Evolutionary conservation across 257 asterid species (phyloP), one percentile per base, ranked within the genome.

Genomic region (Oldenlandia corymbosa): DNA sequence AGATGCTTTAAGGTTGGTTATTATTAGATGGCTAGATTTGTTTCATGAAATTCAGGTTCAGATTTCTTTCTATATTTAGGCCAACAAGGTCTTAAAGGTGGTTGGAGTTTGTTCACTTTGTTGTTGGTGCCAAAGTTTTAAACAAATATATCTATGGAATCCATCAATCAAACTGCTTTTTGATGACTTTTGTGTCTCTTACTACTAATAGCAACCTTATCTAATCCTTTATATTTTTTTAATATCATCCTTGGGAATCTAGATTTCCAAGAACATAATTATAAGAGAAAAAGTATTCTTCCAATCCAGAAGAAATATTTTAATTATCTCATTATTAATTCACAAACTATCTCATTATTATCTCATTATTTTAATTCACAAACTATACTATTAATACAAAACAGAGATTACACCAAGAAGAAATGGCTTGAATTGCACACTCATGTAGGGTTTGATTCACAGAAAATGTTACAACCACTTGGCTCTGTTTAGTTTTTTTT

Each of bases 11-110:
- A 62, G 55, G 28, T 3, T n/a, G n/a, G n/a, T n/a, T n/a, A n/a
- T n/a, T n/a, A n/a, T n/a, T n/a, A n/a, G n/a, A n/a, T n/a, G n/a
- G n/a, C n/a, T n/a, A n/a, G n/a, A n/a, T n/a, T 24, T 39, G 5
- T 10, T 2, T 7, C 6, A 48, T 8, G 3, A 2, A 36, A 45
- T 34, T 27, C 17, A 6, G 61, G 26, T 39, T 41, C 7, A 50
- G 32, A 18, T 47, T 55, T 42, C 24, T 55, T 66, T 58, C 72
- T 49, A 59, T 59, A 41, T 71, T 58, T 59, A 52, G 86, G 76
- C 49, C 71, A 70, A 70, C 70, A n/a, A n/a, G n/a, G n/a, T n/a
- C n/a, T n/a, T n/a, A 34, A 34, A 34, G 9, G 6, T 4, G 39
- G 39, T 34, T 4, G 39, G 75, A 71, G 37, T 72, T 76, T 60